Evolutionary conservation across 148 eudicot species (phyloP), one percentile per base, ranked within the genome.

Genomic region (Vaccinium vitisidaea): DNA sequence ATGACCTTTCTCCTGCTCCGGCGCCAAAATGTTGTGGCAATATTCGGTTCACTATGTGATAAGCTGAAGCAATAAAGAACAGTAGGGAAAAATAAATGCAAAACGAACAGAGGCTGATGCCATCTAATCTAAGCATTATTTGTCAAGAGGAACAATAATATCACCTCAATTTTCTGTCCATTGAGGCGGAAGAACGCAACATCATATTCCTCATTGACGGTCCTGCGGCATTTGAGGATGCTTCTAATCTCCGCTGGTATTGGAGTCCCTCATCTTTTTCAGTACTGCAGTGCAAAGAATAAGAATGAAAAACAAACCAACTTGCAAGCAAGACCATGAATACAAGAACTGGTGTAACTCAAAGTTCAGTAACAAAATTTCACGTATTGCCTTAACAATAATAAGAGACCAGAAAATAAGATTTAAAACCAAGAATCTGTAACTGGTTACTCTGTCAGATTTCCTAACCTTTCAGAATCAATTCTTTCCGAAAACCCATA

Each of bases 1-100:
- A 97, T 92, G 86, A 88, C 98, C 92, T 94, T 94, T 85, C 92
- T 94, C 90, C 98, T 92, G 92, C 98, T 93, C 87, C 94, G 91
- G 81, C 97, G 89, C 98, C 99, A 95, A 89, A 94, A 90, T 84
- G 95, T 78, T 65, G 94, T 88, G 27, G 97, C 98, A 81, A 97
- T 87, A 90, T 94, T 90, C 14, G 98, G 99, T 81, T 97, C 98
- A 87, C 98, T 95, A 80, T 87, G 96, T 84, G 95, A 95, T 83
- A 89, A 91, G 89, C 98, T 95, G 94, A 87, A 73, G 86, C 82
- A 83, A 55, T 82, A 75, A 84, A 87, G 80, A 75, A 83, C 36
- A 82, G 11, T 21, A 73, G 15, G 55, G 76, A 80, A 39, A 52
- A 39, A 80, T 80, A 56, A 50, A 50, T 73, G 16, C 8, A 80